Conservation (phyloP, 208 protist species). For the Leishmania braziliensis region DNA sequence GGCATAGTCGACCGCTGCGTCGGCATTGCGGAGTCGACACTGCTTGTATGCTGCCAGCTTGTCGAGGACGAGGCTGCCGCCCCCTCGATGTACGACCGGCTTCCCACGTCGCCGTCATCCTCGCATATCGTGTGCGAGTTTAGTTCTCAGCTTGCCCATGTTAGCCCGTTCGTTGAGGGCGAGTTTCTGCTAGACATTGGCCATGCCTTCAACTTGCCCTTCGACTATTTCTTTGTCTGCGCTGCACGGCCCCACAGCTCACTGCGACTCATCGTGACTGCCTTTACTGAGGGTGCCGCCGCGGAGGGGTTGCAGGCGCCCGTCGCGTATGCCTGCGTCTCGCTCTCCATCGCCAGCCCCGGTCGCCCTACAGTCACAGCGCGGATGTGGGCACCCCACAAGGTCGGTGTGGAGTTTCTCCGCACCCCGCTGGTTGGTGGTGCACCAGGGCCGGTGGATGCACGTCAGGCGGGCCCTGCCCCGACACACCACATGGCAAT, state of each 20-base stretch:
- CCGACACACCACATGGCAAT: conserved; percentile 35
- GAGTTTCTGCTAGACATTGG: conserved; percentile 50
- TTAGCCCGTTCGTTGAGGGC: conserved; percentile 40
- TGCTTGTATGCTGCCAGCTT: conserved; percentile 59
- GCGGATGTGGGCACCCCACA: conserved; percentile 61
- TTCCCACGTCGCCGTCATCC: conserved; percentile 14
- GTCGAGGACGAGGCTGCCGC: conserved; percentile 25
- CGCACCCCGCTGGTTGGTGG: conserved; percentile 58
- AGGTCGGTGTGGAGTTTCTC: conserved; percentile 67
- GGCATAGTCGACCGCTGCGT: conserved; percentile 63
- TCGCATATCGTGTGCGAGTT: conserved; percentile 27
- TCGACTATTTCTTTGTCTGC: conserved; percentile 52
- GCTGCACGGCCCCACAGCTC: conserved; percentile 28
- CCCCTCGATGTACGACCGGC: conserved; percentile 3
- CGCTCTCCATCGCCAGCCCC: conserved; percentile 48
- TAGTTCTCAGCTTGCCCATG: conserved; percentile 64
- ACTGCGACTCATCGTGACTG: conserved; percentile 59
- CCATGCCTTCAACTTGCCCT: conserved; percentile 76
- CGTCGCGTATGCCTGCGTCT: conserved; percentile 62
- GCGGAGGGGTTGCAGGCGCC: conserved; percentile 52
- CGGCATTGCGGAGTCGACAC: conserved; percentile 43
- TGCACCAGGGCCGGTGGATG: conserved; percentile 58
- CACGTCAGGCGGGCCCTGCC: conserved; percentile 36
- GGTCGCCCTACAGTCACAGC: conserved; percentile 44
- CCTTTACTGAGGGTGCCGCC: conserved; percentile 54